Evolutionary conservation across 225 moss, liverwort and hornwort genomes (phyloP).

Genomic region (Straminergon stramineum): DNA sequence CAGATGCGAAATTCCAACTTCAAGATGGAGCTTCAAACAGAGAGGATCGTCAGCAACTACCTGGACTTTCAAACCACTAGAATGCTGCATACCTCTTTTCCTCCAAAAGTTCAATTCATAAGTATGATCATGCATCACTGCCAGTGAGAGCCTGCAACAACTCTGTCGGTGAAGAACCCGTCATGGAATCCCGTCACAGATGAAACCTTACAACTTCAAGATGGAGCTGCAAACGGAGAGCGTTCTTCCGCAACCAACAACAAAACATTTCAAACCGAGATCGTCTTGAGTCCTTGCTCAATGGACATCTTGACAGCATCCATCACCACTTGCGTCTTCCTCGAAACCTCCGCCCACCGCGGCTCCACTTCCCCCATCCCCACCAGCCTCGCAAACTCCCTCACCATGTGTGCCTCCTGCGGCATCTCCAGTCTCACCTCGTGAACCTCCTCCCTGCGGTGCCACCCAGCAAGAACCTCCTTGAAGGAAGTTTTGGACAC

Average conservation of each 20-base stretch:
- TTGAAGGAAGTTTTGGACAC: slow-evolving; percentile 8
- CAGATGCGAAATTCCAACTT: not conserved
- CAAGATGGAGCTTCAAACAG: not conserved
- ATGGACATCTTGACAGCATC: slow-evolving; percentile 34
- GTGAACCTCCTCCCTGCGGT: not conserved
- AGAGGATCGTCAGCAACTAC: not conserved
- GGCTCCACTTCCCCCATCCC: slow-evolving; percentile 1
- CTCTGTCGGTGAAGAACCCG: not conserved
- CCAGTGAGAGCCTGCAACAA: not conserved
- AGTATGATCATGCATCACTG: not conserved
- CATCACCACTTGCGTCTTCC: slow-evolving; percentile 37
- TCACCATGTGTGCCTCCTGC: slow-evolving; percentile 46
- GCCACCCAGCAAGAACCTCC: slow-evolving; percentile 16
- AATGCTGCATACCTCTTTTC: not conserved
- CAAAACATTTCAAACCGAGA: not conserved
- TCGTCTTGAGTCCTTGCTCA: slow-evolving; percentile 7
- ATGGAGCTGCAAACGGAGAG: not conserved
- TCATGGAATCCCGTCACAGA: not conserved
- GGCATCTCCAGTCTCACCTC: slow-evolving; percentile 22
- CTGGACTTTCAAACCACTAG: not conserved
- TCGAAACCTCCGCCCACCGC: slow-evolving; percentile 24
- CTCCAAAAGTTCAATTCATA: not conserved
- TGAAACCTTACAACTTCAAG: not conserved
- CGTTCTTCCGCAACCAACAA: not conserved
- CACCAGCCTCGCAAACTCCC: slow-evolving; percentile 34